Conservation (phyloP, 1,284 basidiomycete genomes). For the Ganoderma boninense region DNA sequence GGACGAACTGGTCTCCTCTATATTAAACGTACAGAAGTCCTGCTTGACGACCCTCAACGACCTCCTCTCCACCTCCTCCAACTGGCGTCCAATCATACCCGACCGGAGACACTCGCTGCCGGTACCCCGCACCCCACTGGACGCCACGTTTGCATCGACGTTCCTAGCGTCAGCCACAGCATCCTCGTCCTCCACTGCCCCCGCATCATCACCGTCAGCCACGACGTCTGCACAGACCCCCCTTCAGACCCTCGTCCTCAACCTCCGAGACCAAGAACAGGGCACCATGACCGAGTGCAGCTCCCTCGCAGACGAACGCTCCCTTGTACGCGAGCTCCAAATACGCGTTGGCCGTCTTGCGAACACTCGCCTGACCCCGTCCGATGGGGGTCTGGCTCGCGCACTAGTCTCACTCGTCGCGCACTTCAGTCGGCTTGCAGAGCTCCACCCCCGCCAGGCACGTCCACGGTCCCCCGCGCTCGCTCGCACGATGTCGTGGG, state of each 20-base stretch:
- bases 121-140: slow-evolving; percentile 43
- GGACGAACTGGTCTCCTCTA: slow-evolving; percentile 73
- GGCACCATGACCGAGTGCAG: slow-evolving; percentile 42
- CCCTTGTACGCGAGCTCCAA: slow-evolving; percentile 70
- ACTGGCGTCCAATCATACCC: slow-evolving; percentile 68
- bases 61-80: slow-evolving; percentile 62
- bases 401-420: slow-evolving; percentile 72
- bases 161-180: slow-evolving; percentile 28
- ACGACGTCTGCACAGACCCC: slow-evolving; percentile 34
- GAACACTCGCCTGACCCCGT: slow-evolving; percentile 47
- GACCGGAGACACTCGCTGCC: slow-evolving; percentile 74
- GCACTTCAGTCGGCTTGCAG: slow-evolving; percentile 68
- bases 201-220: slow-evolving; percentile 27
- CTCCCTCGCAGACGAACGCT: slow-evolving; percentile 51
- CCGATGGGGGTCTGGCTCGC: slow-evolving; percentile 67
- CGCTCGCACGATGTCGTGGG: slow-evolving; percentile 36
- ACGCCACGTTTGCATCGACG: slow-evolving; percentile 40
- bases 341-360: slow-evolving; percentile 58
- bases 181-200: slow-evolving; percentile 33
- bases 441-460: slow-evolving; percentile 37
- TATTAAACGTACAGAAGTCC: slow-evolving; percentile 73
- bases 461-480: slow-evolving; percentile 16
- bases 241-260: slow-evolving; percentile 68
- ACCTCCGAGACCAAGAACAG: slow-evolving; percentile 61
- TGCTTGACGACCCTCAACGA: slow-evolving; percentile 78